These are phyloP conservation scores for Cantharellus anzutake DNA, from an alignment of 768 basidiomycete species.

Conservation along the genomic window DNA sequence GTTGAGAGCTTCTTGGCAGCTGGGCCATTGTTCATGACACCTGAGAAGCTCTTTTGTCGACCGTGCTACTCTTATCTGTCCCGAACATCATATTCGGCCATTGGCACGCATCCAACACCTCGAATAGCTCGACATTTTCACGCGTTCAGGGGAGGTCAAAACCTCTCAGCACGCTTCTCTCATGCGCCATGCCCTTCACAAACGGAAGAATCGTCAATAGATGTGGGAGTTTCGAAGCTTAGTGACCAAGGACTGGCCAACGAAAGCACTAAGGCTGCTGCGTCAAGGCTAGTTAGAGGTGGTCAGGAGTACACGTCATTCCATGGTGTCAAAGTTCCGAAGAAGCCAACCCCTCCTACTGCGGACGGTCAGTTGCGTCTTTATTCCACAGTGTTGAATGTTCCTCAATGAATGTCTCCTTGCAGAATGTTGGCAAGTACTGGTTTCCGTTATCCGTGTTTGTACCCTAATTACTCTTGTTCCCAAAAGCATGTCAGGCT, in stretches of 20 bases:
- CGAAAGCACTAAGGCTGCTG: not conserved
- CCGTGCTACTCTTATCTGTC: too few species aligned
- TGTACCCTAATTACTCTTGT: not conserved
- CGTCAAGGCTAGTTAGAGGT: not conserved
- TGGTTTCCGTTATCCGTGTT: not conserved
- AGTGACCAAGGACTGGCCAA: not conserved
- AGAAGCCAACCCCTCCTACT: not conserved
- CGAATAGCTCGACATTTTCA: too few species aligned
- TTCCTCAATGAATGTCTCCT: not conserved
- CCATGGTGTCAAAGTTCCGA: not conserved
- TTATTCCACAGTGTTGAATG: not conserved
- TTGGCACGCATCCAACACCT: too few species aligned
- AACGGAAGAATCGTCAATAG: not conserved
- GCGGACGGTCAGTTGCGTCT: not conserved
- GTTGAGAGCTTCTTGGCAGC: too few species aligned
- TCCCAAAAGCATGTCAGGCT: slow-evolving; percentile 1
- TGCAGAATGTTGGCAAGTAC: not conserved
- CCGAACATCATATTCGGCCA: too few species aligned
- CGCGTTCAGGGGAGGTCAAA: not conserved
- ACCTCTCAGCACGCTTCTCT: not conserved
- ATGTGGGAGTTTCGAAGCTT: not conserved
- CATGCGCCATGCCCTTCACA: not conserved
- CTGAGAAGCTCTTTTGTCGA: too few species aligned
- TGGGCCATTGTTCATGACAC: too few species aligned
- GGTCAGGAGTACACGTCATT: not conserved